A percentile compares a stretch with the other conserved stretches of the same genome.
These are phyloP conservation scores for Phragmites australis DNA, from an alignment of 176 grass and related monocot genomes.

Conservation along the genomic window DNA sequence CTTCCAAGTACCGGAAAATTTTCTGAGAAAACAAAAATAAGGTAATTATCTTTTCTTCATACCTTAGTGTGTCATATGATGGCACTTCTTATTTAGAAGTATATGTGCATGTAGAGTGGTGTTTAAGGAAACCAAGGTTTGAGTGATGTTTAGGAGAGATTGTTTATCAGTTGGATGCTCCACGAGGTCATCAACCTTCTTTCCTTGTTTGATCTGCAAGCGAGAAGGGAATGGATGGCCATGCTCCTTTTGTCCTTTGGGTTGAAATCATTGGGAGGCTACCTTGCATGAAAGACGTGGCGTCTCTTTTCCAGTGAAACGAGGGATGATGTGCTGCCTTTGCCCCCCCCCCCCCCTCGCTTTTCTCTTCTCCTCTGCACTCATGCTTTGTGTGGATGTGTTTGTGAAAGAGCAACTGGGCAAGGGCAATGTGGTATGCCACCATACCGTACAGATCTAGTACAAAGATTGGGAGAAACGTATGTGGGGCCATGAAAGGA, in stretches of 20 bases:
- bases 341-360: not conserved
- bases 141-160: slow-evolving; percentile 3
- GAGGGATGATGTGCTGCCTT: slow-evolving; percentile 48
- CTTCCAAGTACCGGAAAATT: not conserved
- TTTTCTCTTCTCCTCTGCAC: slow-evolving; percentile 18
- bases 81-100: not conserved
- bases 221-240: slow-evolving; percentile 2
- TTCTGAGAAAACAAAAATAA: not conserved
- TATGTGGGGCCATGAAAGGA: slow-evolving; percentile 7
- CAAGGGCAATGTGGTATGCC: not conserved
- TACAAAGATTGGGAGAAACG: not conserved
- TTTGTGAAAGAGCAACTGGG: slow-evolving; percentile 26
- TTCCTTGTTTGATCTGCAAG: slow-evolving; percentile 33
- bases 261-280: slow-evolving; percentile 44
- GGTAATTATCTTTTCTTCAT: not conserved
- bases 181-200: not conserved
- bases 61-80: slow-evolving; percentile 17
- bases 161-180: not conserved
- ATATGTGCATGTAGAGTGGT: slow-evolving; percentile 2
- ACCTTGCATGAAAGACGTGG: slow-evolving; percentile 54
- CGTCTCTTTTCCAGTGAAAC: slow-evolving; percentile 59
- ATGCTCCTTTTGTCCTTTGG: slow-evolving; percentile 23
- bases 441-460: slow-evolving; percentile 13
- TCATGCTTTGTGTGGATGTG: slow-evolving; percentile 18
- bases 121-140: slow-evolving; percentile 20